Evolutionary conservation across 306 rosid species (phyloP), one percentile per base, ranked within the genome.

Genomic region (Quercus mongolica): DNA sequence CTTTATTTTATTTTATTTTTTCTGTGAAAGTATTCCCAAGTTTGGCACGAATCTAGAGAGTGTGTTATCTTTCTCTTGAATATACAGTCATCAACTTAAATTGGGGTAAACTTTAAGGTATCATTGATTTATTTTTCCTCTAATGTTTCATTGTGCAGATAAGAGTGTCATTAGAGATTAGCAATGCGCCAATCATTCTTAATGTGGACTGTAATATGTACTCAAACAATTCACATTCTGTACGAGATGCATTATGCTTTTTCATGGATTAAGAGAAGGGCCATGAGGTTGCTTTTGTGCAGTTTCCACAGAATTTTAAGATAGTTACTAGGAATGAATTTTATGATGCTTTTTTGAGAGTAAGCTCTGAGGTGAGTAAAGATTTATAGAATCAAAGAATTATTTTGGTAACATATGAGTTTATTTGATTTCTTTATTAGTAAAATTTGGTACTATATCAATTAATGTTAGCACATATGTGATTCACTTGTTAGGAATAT

Each of bases 161-260:
- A 23, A 88, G 97, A 73, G 94, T 94, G 78, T 94, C 98, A 73
- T 94, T 97, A 0, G 78, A 74, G 68, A 92, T 94, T 8, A 94
- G 97, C 91, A 92, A 91, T 1, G 94, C 94, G 17, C 67, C 87
- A 59, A 73, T 94, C 15, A 84, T 89, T 86, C 93, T 92, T 10
- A 94, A 82, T 44, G 92, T 94, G 52, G 97, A 94, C 38, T 94
- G 97, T 84, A 94, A 92, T 75, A 94, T 92, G 98, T 87, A 85
- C 73, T 89, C 97, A 62, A 91, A 94, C 89, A 90, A 81, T 64
- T 91, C 91, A 15, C 58, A 82, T 65, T 87, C 94, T 49, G 70
- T 94, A 51, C 84, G 88, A 54, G 97, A 92, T 79, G 94, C 90
- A 70, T 85, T 94, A 1, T 94, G 98, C 81, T 92, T 92, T 80